Evolutionary conservation across 2,329 filamentous ascomycete species (phyloP), one percentile per base, ranked within the genome.

Genomic region (Monilinia fructicola): DNA sequence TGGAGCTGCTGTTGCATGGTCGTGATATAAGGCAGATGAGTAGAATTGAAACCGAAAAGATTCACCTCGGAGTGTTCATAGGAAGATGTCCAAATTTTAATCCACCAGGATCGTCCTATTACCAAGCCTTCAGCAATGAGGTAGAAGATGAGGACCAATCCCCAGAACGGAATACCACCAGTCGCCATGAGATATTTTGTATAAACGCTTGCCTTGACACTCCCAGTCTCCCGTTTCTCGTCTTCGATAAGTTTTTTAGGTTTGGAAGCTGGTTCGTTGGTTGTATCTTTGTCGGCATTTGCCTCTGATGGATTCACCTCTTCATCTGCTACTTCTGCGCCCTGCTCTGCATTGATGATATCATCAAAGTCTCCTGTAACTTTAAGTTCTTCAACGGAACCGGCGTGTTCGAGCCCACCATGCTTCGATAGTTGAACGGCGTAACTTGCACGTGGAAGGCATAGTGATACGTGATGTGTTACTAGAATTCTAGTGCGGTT

Each of bases 391-490:
- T 86, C 85, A 1, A 89, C 80, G 1, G 86, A 78, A 0, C 90
- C 90, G 14, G 87, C 83, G 68, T 73, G 69, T 70, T 89, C 81
- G 46, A 88, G 79, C 12, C 88, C 83, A 12, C 79, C 81, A n/a
- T 89, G 90, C 62, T 90, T 85, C 26, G 85, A 87, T 4, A 94
- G 83, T 67, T 90, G 83, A 4, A 93, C 87, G 5, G 90, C 81
- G 71, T 90, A 93, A 71, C 89, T 90, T 16, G 91, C 87, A 73
- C 84, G 84, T 38, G 89, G 81, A 64, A 91, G 81, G 69, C 87
- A 89, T 1, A 93, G 81, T 3, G 85, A 84, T 23, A 92, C 87
- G 72, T 94, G 90, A 73, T 94, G 91, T 0, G 91, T 94, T 42
- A 92, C 91, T 11, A 94, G 78, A 53, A 94, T 90, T 35, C 90